A percentile compares a stretch with the other conserved stretches of the same genome.
phyloP scores from a whole-genome alignment of 345 rosid species.

The Limnanthes douglasii region DNA sequence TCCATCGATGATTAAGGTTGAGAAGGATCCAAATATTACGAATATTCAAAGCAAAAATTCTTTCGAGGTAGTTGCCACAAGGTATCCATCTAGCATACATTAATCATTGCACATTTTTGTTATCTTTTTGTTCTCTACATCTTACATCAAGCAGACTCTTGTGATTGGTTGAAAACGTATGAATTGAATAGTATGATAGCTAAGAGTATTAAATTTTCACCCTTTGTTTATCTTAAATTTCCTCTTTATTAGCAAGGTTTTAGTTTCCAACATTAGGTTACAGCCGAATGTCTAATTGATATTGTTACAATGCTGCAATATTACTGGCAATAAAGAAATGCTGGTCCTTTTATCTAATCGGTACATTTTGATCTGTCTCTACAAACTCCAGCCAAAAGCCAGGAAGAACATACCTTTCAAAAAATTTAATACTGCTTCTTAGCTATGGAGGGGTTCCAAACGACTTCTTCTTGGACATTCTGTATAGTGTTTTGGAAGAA shows the following conservation, averaged over 20 bases:
- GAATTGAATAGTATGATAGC: no score
- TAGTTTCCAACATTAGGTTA: no score
- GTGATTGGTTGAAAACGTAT: no score
- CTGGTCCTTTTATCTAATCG: no score
- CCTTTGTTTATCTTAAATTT: no score
- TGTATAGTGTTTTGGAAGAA: slow-evolving; percentile 37
- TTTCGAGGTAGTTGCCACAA: slow-evolving; percentile 51
- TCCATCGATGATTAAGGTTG: slow-evolving; percentile 59
- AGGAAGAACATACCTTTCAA: slow-evolving; percentile 27
- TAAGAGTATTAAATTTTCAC: no score
- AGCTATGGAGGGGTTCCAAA: slow-evolving; percentile 72
- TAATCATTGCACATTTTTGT: neutral
- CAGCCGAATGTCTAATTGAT: no score
- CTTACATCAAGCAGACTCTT: neutral
- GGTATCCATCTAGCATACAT: slow-evolving; percentile 20
- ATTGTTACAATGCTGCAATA: no score
- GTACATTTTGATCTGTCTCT: no score
- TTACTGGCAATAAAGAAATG: no score
- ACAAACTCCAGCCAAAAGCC: slow-evolving; percentile 52
- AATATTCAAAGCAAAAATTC: slow-evolving; percentile 18
- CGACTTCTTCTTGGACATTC: slow-evolving; percentile 28
- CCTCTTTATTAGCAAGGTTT: no score
- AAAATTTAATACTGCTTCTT: slow-evolving; percentile 45
- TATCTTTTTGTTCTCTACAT: neutral
- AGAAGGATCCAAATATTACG: slow-evolving; percentile 15